Conservation (phyloP, 179 eudicot genomes). For the Dionaea muscipula region DNA sequence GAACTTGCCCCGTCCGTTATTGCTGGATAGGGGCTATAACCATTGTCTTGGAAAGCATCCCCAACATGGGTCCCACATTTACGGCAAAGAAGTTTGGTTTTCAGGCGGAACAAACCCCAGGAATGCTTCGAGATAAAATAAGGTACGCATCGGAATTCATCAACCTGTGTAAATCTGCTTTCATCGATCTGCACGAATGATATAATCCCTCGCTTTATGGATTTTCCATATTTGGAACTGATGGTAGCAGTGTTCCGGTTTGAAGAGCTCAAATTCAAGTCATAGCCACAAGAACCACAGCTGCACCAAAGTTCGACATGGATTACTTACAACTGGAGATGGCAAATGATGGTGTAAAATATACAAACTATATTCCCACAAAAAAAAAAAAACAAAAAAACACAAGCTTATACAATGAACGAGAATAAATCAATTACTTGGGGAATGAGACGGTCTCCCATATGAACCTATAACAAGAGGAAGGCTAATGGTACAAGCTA, state of each 20-base stretch:
- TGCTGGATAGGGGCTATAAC: constrained; percentile 22
- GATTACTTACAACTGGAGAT: neutral
- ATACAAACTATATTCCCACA: no score
- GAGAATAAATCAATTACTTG: no score
- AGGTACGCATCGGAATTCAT: constrained; percentile 51
- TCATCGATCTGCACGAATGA: constrained; percentile 67
- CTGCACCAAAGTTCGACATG: constrained; percentile 21
- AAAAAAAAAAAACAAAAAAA: no score
- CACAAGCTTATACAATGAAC: no score
- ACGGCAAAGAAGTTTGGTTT: constrained; percentile 62
- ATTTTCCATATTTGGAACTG: constrained; percentile 70
- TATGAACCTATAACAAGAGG: no score
- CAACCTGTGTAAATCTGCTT: constrained; percentile 55
- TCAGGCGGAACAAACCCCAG: constrained; percentile 56
- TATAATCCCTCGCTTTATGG: constrained; percentile 60
- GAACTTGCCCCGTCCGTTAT: constrained; percentile 30
- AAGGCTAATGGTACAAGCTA: no score
- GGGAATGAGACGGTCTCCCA: no score
- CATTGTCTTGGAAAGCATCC: constrained; percentile 30
- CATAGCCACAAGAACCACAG: constrained; percentile 75
- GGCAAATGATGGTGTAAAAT: no score
- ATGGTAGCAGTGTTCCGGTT: constrained; percentile 58
- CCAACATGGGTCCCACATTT: constrained; percentile 65
- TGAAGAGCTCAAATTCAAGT: constrained; percentile 62
- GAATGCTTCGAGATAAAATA: constrained; percentile 43